Base-by-base conservation (phyloP, 768 basidiomycete species). In the Cystobasidium onofrii region DNA sequence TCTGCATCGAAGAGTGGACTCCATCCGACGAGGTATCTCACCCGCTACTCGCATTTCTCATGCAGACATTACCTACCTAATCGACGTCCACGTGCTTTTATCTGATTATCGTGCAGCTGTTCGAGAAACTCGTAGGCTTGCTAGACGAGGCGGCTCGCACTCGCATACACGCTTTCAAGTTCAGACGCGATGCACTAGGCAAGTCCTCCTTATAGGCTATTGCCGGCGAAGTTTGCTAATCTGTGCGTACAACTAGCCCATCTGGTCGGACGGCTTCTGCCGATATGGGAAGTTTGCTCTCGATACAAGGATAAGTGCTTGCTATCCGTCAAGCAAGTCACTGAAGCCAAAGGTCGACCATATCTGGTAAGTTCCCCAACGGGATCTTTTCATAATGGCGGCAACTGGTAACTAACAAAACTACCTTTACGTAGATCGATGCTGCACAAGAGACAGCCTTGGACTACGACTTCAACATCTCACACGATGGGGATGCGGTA, bases 401-500 rank as follows among this genome's bases (percentile, higher is more conserved):
- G 9, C 9, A 15, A 20, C 46, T 50, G 46, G n/a, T 20, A n/a
- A n/a, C n/a, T n/a, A n/a, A n/a, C 18, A 13, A 60, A 39, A 6
- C 7, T 39, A 6, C 15, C 57, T 3, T 60, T 23, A 6, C 57
- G 7, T 13, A 67, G 65, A 46, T 67, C 17, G 44, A 67, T 52
- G 17, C 41, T 52, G 27, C 3, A 27, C 52, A 20, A 4, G 17
- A 25, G 20, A 23, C 34, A 39, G 15, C 63, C 23, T n/a, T 64
- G 43, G 55, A 61, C 64, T 73, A 64, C 43, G 72, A 73, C 29
- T 73, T 64, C 63, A 73, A 73, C 63, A 46, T 71, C 15, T 64
- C 62, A 3, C 72, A 73, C 33, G 72, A 73, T 71, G 60, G 62
- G 20, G 2, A 43, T 12, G 23, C 25, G 27, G 41, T 73, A 9